Conservation (phyloP, 208 protist genomes). For the Leishmania tropica region DNA sequence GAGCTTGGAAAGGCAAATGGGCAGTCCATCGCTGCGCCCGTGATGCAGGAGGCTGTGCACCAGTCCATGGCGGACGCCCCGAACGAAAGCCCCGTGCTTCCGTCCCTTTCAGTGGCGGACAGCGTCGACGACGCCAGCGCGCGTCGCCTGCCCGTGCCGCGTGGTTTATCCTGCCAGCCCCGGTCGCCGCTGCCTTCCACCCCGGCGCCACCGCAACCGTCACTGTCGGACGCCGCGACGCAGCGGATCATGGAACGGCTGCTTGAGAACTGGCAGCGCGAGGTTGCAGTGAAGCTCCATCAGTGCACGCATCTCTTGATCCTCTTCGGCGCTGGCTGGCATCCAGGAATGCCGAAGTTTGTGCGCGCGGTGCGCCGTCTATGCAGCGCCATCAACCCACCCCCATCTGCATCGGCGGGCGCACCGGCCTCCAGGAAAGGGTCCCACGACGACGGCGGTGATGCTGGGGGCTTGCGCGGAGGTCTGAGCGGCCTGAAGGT, state of each 20-base stretch:
- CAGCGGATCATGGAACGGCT: slow-evolving; percentile 6
- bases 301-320: slow-evolving; percentile 43
- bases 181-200: not conserved
- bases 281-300: slow-evolving; percentile 21
- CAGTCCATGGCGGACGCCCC: not conserved
- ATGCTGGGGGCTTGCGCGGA: not conserved
- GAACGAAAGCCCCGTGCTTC: not conserved
- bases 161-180: not conserved
- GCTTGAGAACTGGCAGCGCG: slow-evolving; percentile 31
- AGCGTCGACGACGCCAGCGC: slow-evolving; percentile 5
- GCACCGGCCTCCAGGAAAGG: not conserved
- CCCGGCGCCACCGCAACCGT: slow-evolving; percentile 3
- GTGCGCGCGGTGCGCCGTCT: slow-evolving; percentile 42
- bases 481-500: not conserved
- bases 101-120: slow-evolving; percentile 19
- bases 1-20: slow-evolving; percentile 1
- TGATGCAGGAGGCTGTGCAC: not conserved
- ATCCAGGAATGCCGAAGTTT: slow-evolving; percentile 45
- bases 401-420: not conserved
- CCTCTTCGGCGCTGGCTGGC: slow-evolving; percentile 69
- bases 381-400: slow-evolving; percentile 24
- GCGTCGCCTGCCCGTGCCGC: not conserved
- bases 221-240: slow-evolving; percentile 1
- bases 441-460: not conserved
- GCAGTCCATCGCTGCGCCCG: not conserved